Percentiles rank a stretch among this genome's conserved stretches.
These are phyloP conservation scores for Leonotis leonurus DNA, from an alignment of 257 asterid genomes.

Conservation along the genomic window DNA sequence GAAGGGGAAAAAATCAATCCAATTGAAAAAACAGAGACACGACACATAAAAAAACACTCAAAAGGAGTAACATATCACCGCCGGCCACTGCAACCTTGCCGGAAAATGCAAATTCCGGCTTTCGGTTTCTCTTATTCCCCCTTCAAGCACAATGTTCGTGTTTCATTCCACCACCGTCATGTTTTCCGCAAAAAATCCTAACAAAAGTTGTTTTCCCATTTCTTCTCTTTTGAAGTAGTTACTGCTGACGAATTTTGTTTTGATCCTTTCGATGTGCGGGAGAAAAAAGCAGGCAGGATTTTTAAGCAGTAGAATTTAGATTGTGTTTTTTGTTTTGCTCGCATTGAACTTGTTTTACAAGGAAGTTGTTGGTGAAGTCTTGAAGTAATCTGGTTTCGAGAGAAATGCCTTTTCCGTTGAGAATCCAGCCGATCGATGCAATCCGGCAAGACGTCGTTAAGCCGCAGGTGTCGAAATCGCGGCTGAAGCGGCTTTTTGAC, in stretches of 20 bases:
- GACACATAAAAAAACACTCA: background rate
- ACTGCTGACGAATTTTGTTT: background rate
- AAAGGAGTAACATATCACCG: background rate
- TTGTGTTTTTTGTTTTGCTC: conserved; percentile 10
- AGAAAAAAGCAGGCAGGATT: background rate
- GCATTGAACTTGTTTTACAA: background rate
- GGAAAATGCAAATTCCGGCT: conserved; percentile 43
- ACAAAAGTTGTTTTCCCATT: background rate
- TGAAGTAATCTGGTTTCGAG: background rate
- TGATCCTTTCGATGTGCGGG: background rate
- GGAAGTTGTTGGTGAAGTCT: conserved; percentile 9
- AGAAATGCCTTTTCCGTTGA: conserved; percentile 48
- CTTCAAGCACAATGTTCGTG: conserved; percentile 20
- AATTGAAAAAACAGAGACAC: background rate
- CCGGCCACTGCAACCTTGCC: conserved; percentile 32
- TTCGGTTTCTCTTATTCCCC: conserved; percentile 7
- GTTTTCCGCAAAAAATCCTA: conserved; percentile 36
- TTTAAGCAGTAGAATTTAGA: background rate
- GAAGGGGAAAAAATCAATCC: background rate
- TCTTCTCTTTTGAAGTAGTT: background rate
- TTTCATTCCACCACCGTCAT: conserved; percentile 35
- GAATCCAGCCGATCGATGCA: conserved; percentile 77
- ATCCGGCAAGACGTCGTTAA: conserved; percentile 35
- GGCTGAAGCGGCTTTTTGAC: conserved; percentile 81
- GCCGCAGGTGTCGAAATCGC: conserved; percentile 62